Conservation (phyloP, 2,329 filamentous ascomycete species). For the Aspergillus ochraceoroseus region DNA sequence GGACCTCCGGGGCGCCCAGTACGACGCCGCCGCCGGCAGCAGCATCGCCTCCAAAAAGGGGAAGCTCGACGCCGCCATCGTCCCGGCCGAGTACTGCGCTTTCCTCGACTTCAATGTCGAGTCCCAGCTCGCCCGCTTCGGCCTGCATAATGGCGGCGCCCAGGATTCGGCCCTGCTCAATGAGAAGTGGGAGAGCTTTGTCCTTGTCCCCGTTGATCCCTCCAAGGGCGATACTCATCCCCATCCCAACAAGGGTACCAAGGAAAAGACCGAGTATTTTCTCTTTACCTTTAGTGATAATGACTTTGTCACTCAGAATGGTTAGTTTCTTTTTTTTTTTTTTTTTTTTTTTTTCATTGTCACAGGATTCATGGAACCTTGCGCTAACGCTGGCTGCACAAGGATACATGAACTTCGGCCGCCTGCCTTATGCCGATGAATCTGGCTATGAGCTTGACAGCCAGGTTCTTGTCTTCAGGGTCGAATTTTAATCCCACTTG, state of each 20-base stretch:
- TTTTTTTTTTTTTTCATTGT: not conserved
- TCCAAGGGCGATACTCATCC: slow-evolving; percentile 15
- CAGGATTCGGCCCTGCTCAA: slow-evolving; percentile 59
- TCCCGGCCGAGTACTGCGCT: slow-evolving; percentile 57
- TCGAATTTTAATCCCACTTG: slow-evolving; percentile 22
- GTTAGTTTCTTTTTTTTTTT: slow-evolving; percentile 31
- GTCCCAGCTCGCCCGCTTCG: slow-evolving; percentile 59
- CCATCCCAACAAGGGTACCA: slow-evolving; percentile 14
- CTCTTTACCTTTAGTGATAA: slow-evolving; percentile 66
- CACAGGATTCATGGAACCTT: too few relatives aligned
- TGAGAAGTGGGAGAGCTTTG: slow-evolving; percentile 72
- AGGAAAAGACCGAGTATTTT: slow-evolving; percentile 57
- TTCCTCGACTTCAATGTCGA: slow-evolving; percentile 67
- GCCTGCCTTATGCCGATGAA: slow-evolving; percentile 52
- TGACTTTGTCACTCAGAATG: slow-evolving; percentile 70
- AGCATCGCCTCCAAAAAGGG: slow-evolving; percentile 50
- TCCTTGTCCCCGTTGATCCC: slow-evolving; percentile 57
- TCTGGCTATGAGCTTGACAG: slow-evolving; percentile 57
- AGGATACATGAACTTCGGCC: slow-evolving; percentile 52
- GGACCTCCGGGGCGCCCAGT: slow-evolving; percentile 51
- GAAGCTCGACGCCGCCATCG: slow-evolving; percentile 51
- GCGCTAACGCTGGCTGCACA: too few relatives aligned
- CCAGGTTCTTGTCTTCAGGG: slow-evolving; percentile 58
- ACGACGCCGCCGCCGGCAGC: slow-evolving; percentile 39
- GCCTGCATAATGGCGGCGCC: slow-evolving; percentile 62